Evolutionary conservation across 2,329 filamentous ascomycete genomes (phyloP).

Genomic region (Xylariaceae sp.): DNA sequence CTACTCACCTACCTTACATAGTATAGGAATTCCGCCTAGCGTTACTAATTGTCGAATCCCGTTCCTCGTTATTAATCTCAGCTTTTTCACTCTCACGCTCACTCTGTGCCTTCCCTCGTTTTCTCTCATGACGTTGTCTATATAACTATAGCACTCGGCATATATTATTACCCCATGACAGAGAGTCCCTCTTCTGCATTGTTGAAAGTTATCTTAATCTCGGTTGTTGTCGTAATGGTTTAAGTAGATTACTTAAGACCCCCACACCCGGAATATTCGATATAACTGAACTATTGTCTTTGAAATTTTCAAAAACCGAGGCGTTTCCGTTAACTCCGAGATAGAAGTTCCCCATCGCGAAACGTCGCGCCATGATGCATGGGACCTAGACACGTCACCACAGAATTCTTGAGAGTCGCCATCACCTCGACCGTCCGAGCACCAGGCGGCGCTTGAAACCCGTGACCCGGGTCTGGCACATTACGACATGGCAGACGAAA

Average conservation of each 20-base stretch:
- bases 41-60: neutral
- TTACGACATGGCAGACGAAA: constrained; percentile 28
- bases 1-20: neutral
- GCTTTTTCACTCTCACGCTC: neutral
- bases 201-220: neutral
- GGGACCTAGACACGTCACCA: neutral
- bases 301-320: neutral
- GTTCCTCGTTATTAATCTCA: neutral
- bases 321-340: neutral
- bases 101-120: neutral
- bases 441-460: neutral
- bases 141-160: neutral
- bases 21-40: no score
- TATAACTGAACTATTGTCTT: neutral
- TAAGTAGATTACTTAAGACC: neutral
- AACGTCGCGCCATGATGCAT: neutral
- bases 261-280: neutral
- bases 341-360: neutral
- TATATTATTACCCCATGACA: neutral
- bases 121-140: neutral
- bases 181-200: no score
- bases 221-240: constrained; percentile 1
- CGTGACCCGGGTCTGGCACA: neutral
- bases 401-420: neutral
- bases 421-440: neutral